Evolutionary conservation across 805 yeast genomes (phyloP), one percentile per base, ranked within the genome.

Genomic region (Starmerella khaoyaiensis): DNA sequence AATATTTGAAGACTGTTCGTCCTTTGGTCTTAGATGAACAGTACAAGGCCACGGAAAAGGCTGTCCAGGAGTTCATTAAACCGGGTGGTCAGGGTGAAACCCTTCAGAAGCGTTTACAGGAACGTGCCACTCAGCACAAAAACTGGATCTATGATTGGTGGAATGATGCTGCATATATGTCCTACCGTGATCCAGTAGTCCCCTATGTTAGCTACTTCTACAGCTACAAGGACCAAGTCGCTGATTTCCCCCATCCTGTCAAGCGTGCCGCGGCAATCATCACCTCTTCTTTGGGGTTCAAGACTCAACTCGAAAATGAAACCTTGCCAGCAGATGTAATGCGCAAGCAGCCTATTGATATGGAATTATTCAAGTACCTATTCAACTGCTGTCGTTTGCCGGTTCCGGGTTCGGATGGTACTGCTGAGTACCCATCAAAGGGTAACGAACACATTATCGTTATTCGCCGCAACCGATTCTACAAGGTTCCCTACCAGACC

Each of bases 111-210:
- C 69, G 86, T 42, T 67, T 87, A 36, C 53, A 58, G 25, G 62
- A 67, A 19, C 72, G 73, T 48, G 76, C 87, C 21, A 50, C 60
- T 21, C 61, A 53, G 37, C 64, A 61, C 39, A 76, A 83, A 55
- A 87, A 87, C 59, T 87, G 98, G 98, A 67, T 87, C 52, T 71
- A 79, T 32, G 77, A 72, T 42, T 83, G 78, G 69, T 87, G 98
- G 98, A 94, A 87, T 58, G 79, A 80, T 51, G 81, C 79, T 49
- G 94, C 95, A 16, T 87, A 87, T 61, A 65, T 87, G 65, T 74
- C 79, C 28, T 86, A 83, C 63, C 70, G 90, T 48, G 97, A 83
- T 59, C 94, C 97, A 0, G 80, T 87, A n/a, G 80, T 81, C 20
- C 96, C 97, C 10, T 86, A 76, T 55, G 94, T 83, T 25, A 79